Evolutionary conservation across 441 rosid genomes (phyloP).

Genomic region (Euphorbia corollata): DNA sequence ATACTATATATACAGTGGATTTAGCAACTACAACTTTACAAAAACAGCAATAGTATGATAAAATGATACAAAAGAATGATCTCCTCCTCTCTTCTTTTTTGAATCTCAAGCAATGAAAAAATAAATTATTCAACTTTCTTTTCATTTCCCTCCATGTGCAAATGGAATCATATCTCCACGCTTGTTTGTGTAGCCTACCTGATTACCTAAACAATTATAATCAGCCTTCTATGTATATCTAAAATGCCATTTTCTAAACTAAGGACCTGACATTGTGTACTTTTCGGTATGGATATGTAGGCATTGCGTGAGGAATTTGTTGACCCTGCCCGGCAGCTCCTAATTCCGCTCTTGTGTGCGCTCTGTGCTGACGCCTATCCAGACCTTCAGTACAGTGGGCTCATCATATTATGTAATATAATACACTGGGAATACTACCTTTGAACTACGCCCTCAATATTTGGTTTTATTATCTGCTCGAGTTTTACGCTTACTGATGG

Average conservation of each 20-base stretch:
- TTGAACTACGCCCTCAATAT: constrained; percentile 23
- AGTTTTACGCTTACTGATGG: constrained; percentile 19
- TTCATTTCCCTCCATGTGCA: constrained; percentile 17
- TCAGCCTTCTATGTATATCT: constrained; percentile 20
- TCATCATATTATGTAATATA: constrained; percentile 2
- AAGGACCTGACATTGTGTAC: too few relatives aligned
- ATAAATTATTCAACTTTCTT: constrained; percentile 20
- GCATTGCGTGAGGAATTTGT: too few relatives aligned
- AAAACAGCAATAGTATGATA: constrained; percentile 8
- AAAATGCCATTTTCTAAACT: not conserved
- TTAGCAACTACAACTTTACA: not conserved
- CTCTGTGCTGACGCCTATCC: too few relatives aligned
- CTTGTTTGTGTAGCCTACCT: constrained; percentile 20
- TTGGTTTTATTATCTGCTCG: constrained; percentile 16
- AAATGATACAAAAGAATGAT: not conserved
- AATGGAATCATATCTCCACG: constrained; percentile 9
- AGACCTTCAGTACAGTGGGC: constrained; percentile 9
- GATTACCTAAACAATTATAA: constrained; percentile 20
- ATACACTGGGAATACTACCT: constrained; percentile 23
- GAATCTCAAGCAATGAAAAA: constrained; percentile 23
- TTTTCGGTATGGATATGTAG: too few relatives aligned
- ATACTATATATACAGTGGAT: constrained; percentile 2
- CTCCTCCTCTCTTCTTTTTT: not conserved
- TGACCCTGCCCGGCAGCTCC: too few relatives aligned
- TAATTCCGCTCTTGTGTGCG: too few relatives aligned